Percentiles rank a stretch among this genome's conserved stretches.
Conservation (phyloP, 2,329 filamentous ascomycete species). For the Penicillium sp. region DNA sequence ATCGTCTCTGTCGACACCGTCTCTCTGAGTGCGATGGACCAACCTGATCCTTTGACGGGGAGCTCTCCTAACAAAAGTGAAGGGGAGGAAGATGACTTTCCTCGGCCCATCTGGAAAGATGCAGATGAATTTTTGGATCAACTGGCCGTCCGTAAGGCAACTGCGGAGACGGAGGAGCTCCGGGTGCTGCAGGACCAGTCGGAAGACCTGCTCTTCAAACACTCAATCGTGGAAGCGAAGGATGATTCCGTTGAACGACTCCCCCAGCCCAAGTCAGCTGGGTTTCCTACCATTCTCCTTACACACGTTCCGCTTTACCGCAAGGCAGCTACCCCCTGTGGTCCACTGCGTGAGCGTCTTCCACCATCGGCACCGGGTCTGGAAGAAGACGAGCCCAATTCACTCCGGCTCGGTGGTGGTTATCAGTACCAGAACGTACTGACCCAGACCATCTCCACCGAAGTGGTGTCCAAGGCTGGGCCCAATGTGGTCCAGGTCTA, state of each 20-base stretch:
- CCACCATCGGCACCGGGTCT: slow-evolving; percentile 66
- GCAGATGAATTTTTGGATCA: slow-evolving; percentile 74
- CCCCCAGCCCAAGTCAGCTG: slow-evolving; percentile 40
- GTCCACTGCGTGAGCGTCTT: slow-evolving; percentile 80
- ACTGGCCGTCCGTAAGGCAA: slow-evolving; percentile 67
- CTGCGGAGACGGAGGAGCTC: slow-evolving; percentile 70
- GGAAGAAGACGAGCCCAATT: slow-evolving; percentile 70
- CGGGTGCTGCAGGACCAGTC: slow-evolving; percentile 64
- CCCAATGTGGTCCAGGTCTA: slow-evolving; percentile 80
- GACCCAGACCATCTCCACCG: slow-evolving; percentile 72
- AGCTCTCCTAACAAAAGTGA: slow-evolving; percentile 46
- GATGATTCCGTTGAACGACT: slow-evolving; percentile 42
- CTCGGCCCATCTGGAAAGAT: slow-evolving; percentile 72
- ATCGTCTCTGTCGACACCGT: slow-evolving; percentile 90
- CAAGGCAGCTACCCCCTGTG: slow-evolving; percentile 80
- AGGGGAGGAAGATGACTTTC: slow-evolving; percentile 53
- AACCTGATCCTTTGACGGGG: slow-evolving; percentile 55
- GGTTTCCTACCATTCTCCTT: slow-evolving; percentile 85
- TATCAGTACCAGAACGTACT: slow-evolving; percentile 99
- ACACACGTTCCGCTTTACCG: slow-evolving; percentile 91
- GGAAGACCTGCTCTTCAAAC: slow-evolving; percentile 59
- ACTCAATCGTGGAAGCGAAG: slow-evolving; percentile 63
- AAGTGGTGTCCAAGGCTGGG: slow-evolving; percentile 75
- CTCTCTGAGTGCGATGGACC: slow-evolving; percentile 76
- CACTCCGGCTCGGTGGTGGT: slow-evolving; percentile 74